Conservation (phyloP, 805 yeast genomes). For the Metschnikowia proteae region DNA sequence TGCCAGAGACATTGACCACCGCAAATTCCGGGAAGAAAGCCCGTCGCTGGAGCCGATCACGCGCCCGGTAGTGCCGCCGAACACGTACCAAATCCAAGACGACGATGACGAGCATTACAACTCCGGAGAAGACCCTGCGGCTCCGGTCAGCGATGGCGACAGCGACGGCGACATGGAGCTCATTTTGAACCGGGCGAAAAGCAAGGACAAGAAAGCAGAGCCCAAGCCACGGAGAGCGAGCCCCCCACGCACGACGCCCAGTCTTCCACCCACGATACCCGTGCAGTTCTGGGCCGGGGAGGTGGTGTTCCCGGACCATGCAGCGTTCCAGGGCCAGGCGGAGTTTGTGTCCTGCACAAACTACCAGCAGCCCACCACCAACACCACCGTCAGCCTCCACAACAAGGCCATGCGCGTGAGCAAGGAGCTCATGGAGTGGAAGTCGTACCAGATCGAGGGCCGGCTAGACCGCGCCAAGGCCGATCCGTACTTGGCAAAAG, state of each 20-base stretch:
- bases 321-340: conserved; percentile 37
- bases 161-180: conserved; percentile 34
- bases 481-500: conserved; percentile 50
- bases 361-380: conserved; percentile 19
- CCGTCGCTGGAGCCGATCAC: not conserved
- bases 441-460: conserved; percentile 53
- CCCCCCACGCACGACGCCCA: not conserved
- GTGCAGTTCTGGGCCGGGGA: conserved; percentile 43
- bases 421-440: conserved; percentile 26
- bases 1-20: conserved; percentile 35
- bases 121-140: not conserved
- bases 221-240: not conserved
- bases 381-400: conserved; percentile 17
- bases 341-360: conserved; percentile 37
- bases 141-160: conserved; percentile 4
- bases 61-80: not conserved
- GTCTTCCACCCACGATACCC: conserved; percentile 16
- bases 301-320: conserved; percentile 47
- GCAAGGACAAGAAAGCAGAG: not conserved
- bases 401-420: conserved; percentile 26
- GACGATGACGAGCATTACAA: conserved; percentile 22
- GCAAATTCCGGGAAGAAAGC: conserved; percentile 27
- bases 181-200: conserved; percentile 22
- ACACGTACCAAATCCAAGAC: conserved; percentile 18
- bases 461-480: conserved; percentile 55